Conservation (phyloP, 1,139 yeast species). For the Hansenula sp. region DNA sequence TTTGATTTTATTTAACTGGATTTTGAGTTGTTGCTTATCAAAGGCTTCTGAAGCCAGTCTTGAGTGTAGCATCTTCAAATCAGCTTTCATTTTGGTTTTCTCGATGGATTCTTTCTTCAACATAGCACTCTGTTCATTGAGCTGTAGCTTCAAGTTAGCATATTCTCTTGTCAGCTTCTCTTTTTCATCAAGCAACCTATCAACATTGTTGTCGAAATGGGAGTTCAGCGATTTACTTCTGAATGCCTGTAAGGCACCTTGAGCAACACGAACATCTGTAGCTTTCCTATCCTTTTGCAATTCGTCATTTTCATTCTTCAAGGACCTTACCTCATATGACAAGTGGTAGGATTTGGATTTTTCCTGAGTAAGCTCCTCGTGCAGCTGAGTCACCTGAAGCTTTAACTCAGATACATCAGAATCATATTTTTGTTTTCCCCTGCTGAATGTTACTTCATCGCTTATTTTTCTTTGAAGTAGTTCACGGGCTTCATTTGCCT, state of each 20-base stretch:
- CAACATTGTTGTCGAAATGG: conserved; percentile 13
- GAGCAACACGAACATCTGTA: conserved; percentile 20
- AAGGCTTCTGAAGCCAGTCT: conserved; percentile 50
- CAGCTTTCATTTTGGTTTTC: conserved; percentile 51
- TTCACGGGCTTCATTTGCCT: conserved; percentile 33
- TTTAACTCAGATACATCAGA: conserved; percentile 29
- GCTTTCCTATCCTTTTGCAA: conserved; percentile 23
- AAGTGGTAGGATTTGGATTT: conserved; percentile 15
- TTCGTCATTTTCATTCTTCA: conserved; percentile 38
- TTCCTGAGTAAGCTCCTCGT: conserved; percentile 20
- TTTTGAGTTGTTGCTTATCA: conserved; percentile 42
- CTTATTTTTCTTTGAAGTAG: conserved; percentile 32
- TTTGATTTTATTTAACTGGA: conserved; percentile 34
- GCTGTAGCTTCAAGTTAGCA: conserved; percentile 45
- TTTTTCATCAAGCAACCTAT: conserved; percentile 17
- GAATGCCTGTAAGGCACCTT: conserved; percentile 14
- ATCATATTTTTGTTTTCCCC: conserved; percentile 35
- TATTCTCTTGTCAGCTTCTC: conserved; percentile 39
- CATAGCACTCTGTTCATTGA: conserved; percentile 49
- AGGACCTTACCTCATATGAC: conserved; percentile 23
- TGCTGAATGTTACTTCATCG: conserved; percentile 36
- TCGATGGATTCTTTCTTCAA: conserved; percentile 52
- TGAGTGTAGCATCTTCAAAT: conserved; percentile 52
- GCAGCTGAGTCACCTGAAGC: conserved; percentile 21
- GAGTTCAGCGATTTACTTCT: conserved; percentile 19